These are phyloP conservation scores for Diaporthe humulicola DNA, from an alignment of 2,329 filamentous ascomycete species.

Conservation along the genomic window DNA sequence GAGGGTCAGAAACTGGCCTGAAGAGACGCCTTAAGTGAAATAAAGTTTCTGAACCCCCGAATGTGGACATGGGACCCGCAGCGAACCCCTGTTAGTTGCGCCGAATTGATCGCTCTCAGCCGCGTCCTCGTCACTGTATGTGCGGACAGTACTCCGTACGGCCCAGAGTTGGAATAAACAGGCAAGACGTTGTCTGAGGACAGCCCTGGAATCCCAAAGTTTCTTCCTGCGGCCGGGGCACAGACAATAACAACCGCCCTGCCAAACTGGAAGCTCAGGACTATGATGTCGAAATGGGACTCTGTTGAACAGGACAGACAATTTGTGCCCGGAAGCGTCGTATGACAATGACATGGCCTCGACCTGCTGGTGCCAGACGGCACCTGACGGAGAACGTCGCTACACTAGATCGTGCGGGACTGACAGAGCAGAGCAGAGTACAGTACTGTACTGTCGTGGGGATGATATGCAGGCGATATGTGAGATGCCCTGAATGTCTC, in stretches of 20 bases:
- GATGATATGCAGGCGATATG: constrained; percentile 29
- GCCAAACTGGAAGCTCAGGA: not conserved
- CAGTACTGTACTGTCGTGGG: not conserved
- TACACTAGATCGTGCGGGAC: constrained; percentile 1
- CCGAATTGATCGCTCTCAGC: constrained; percentile 20
- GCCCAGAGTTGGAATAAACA: not conserved
- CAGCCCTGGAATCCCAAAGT: constrained; percentile 8
- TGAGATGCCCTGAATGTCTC: constrained; percentile 16
- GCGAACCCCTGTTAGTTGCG: constrained; percentile 3
- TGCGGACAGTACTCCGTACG: not conserved
- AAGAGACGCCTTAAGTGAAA: constrained; percentile 24
- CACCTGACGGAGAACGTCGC: not conserved
- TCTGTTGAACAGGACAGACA: not conserved
- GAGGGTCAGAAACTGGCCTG: constrained; percentile 12
- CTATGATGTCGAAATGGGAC: not conserved
- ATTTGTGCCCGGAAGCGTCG: constrained; percentile 1
- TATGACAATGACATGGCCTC: constrained; percentile 36
- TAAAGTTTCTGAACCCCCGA: constrained; percentile 28
- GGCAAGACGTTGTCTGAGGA: not conserved
- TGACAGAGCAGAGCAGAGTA: too few species aligned
- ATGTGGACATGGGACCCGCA: constrained; percentile 22
- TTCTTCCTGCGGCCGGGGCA: not conserved
- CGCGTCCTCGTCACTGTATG: constrained; percentile 15
- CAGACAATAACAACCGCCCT: constrained; percentile 5
- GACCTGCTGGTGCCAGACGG: constrained; percentile 7